Evolutionary conservation across 1,284 basidiomycete genomes (phyloP).

Genomic region (Cryptococcus floricola): DNA sequence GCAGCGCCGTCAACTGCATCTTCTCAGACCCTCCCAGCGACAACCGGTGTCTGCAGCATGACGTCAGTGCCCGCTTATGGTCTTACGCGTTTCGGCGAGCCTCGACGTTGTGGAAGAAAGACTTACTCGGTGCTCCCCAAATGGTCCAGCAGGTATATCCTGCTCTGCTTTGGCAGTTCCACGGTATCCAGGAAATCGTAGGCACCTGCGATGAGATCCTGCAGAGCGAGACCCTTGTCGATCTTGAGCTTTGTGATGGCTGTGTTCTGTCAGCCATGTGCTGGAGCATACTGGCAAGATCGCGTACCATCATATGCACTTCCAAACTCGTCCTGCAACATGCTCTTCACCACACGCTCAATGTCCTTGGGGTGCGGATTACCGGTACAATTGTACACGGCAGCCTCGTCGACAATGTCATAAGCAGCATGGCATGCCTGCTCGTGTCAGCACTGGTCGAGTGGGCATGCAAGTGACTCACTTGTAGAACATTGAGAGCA

Average conservation of each 20-base stretch:
- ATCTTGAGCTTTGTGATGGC: constrained; percentile 84
- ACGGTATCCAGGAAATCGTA: constrained; percentile 86
- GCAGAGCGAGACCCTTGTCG: constrained; percentile 87
- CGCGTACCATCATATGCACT: constrained; percentile 78
- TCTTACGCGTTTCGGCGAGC: too few relatives aligned
- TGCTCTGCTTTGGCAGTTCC: constrained; percentile 77
- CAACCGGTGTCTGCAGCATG: constrained; percentile 69
- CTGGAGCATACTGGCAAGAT: too few relatives aligned
- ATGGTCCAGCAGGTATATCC: constrained; percentile 87
- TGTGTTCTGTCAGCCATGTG: constrained; percentile 40
- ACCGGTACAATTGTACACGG: constrained; percentile 95
- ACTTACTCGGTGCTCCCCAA: constrained; percentile 83
- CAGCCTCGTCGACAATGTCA: constrained; percentile 78
- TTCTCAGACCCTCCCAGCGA: constrained; percentile 92
- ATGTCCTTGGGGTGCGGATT: constrained; percentile 93
- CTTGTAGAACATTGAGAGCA: constrained; percentile 89
- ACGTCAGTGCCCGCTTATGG: not conserved
- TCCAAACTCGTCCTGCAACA: constrained; percentile 95
- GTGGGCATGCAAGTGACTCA: constrained; percentile 15
- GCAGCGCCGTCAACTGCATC: constrained; percentile 84
- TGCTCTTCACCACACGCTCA: constrained; percentile 85
- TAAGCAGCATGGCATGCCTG: constrained; percentile 94
- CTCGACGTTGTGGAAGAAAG: not conserved
- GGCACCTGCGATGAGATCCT: constrained; percentile 89
- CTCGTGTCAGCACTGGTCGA: not conserved